These are phyloP conservation scores for Komagataella kurtzmanii DNA, from an alignment of 805 yeast species.

Conservation along the genomic window DNA sequence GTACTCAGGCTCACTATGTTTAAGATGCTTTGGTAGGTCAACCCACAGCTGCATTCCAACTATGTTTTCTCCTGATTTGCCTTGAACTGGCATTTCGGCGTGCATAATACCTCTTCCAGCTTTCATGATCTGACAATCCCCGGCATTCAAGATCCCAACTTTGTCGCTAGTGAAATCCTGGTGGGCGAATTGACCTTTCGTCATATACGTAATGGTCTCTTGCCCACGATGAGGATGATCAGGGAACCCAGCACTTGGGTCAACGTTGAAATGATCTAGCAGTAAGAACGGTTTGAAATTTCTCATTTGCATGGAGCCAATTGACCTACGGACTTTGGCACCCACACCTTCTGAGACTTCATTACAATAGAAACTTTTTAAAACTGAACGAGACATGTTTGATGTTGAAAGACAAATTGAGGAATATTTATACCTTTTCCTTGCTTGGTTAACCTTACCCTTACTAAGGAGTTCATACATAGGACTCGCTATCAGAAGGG, in stretches of 20 bases:
- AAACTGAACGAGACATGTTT: slow-evolving; percentile 1
- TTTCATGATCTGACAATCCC: slow-evolving; percentile 89
- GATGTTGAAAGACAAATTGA: background rate
- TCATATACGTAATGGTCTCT: slow-evolving; percentile 62
- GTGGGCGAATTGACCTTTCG: slow-evolving; percentile 59
- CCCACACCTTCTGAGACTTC: slow-evolving; percentile 83
- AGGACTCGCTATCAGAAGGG: background rate
- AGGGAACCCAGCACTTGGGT: slow-evolving; percentile 63
- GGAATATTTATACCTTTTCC: background rate
- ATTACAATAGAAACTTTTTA: slow-evolving; percentile 39
- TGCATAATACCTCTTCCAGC: slow-evolving; percentile 85
- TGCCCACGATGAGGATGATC: slow-evolving; percentile 79
- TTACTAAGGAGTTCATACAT: background rate
- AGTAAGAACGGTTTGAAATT: slow-evolving; percentile 73
- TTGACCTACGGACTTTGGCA: slow-evolving; percentile 72
- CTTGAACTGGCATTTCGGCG: slow-evolving; percentile 69
- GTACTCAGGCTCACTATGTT: slow-evolving; percentile 58
- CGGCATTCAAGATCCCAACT: slow-evolving; percentile 55
- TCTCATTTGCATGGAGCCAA: slow-evolving; percentile 55
- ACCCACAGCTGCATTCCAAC: slow-evolving; percentile 84
- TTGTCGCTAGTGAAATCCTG: slow-evolving; percentile 81
- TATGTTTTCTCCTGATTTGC: slow-evolving; percentile 29
- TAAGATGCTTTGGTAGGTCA: slow-evolving; percentile 55
- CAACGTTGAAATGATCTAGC: slow-evolving; percentile 64
- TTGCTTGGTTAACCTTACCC: background rate